Evolutionary conservation across 805 yeast genomes (phyloP), one percentile per base, ranked within the genome.

Genomic region (Metschnikowia shivogae): DNA sequence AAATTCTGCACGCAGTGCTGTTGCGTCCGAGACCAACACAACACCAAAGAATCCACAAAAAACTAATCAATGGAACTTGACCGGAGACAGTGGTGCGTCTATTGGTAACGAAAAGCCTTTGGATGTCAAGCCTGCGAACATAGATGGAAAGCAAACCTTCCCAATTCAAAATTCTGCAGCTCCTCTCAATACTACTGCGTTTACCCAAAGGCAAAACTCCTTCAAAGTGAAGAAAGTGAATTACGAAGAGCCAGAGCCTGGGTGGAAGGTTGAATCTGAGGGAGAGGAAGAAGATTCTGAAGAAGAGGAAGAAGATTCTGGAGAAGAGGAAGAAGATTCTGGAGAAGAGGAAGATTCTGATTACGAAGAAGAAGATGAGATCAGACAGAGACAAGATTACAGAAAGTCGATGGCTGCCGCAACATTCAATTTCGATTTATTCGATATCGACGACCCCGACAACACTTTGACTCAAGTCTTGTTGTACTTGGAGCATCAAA

Each of bases 401-500:
- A 67, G 77, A 43, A 72, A 72, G 52, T 69, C 75, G 2, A 66
- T 70, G 70, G 77, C 76, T 3, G 77, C 77, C 2, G 76, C 77
- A 8, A 75, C 80, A 3, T 86, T 84, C 65, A 84, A 84, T 63
- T 73, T 86, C 42, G 86, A 84, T 45, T 77, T 82, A 29, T 88
- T 86, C 64, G 89, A 87, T 64, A 82, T 86, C 43, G 84, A 83
- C 46, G 86, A 88, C 57, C 95, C 95, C 1, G 97, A 90, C 58
- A 87, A 88, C 61, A 86, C 96, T 1, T 74, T 90, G 51, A 81
- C 88, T 6, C 95, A 89, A 57, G 80, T 92, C 47, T 77, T 90
- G 56, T 73, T 82, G 26, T 92, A 89, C 61, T 73, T 92, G 57
- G 98, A 92, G 62, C 96, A 89, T 64, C 96, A 90, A 67, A 90